These are phyloP conservation scores for Pyrenophora tritici-repentis DNA, from an alignment of 2,329 filamentous ascomycete species.

Conservation along the genomic window DNA sequence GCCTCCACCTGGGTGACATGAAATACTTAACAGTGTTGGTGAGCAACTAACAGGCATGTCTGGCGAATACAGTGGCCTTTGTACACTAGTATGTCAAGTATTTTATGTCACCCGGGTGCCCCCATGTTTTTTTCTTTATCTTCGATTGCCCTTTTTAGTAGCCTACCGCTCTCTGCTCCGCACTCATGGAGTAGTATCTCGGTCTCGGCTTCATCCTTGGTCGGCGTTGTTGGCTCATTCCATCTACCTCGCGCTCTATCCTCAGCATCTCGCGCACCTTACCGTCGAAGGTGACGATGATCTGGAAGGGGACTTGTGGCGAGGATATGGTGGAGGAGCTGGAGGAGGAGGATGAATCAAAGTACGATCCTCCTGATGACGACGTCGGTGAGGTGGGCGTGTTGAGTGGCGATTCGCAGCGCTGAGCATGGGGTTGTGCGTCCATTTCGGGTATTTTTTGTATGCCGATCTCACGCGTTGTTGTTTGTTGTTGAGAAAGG, in stretches of 20 bases:
- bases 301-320: constrained; percentile 31
- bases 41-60: too few relatives aligned
- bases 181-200: constrained; percentile 17
- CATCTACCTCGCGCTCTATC: constrained; percentile 21
- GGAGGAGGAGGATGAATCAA: constrained; percentile 7
- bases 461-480: neutral
- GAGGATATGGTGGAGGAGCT: neutral
- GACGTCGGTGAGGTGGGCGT: constrained; percentile 13
- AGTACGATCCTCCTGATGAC: neutral
- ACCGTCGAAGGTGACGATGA: constrained; percentile 37
- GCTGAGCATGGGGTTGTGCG: neutral
- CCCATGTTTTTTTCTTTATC: too few relatives aligned
- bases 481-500: neutral
- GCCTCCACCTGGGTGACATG: too few relatives aligned
- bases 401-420: constrained; percentile 5
- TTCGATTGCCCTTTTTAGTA: neutral
- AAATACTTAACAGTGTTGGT: too few relatives aligned
- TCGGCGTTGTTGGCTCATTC: constrained; percentile 7
- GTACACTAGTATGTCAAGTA: too few relatives aligned
- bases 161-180: constrained; percentile 4
- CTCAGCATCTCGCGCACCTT: constrained; percentile 32
- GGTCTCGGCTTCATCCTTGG: constrained; percentile 7
- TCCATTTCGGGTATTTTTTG: constrained; percentile 7
- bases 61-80: too few relatives aligned
- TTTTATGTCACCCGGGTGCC: too few relatives aligned